These are phyloP conservation scores for Lenwebbia sp. DNA, from an alignment of 345 rosid genomes.

Conservation along the genomic window DNA sequence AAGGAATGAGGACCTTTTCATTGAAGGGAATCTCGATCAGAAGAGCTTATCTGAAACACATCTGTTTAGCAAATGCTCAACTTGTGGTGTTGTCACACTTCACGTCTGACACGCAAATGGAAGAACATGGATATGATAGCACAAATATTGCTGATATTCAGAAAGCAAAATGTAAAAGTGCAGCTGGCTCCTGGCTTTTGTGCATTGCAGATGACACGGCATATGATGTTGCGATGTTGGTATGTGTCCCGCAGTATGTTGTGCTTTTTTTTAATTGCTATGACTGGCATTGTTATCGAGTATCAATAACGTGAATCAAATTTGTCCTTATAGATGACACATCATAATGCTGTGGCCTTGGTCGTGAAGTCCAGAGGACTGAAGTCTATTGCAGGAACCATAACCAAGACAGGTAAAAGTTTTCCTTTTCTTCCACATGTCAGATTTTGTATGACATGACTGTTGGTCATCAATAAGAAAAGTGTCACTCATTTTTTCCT, in stretches of 20 bases:
- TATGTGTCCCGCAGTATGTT: constrained; percentile 10
- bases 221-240: constrained; percentile 85
- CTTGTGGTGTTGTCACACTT: constrained; percentile 37
- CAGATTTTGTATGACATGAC: background rate
- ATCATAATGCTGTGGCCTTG: constrained; percentile 88
- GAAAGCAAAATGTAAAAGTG: constrained; percentile 69
- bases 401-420: constrained; percentile 74
- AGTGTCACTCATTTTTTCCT: background rate
- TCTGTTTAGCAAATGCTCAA: constrained; percentile 50
- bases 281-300: background rate
- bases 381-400: constrained; percentile 78
- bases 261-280: background rate
- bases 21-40: constrained; percentile 18
- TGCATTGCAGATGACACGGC: constrained; percentile 79
- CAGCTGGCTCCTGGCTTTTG: constrained; percentile 98
- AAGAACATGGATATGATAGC: constrained; percentile 87
- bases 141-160: constrained; percentile 63
- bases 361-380: constrained; percentile 86
- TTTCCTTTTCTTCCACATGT: background rate
- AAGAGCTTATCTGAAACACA: constrained; percentile 33
- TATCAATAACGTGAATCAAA: background rate
- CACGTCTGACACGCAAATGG: constrained; percentile 48
- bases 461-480: background rate
- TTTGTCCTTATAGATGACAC: constrained; percentile 59
- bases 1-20: background rate